A percentile compares a stretch with the other conserved stretches of the same genome.
Evolutionary conservation across 2,329 filamentous ascomycete species (phyloP).

Genomic region (Cladosporium sp.): DNA sequence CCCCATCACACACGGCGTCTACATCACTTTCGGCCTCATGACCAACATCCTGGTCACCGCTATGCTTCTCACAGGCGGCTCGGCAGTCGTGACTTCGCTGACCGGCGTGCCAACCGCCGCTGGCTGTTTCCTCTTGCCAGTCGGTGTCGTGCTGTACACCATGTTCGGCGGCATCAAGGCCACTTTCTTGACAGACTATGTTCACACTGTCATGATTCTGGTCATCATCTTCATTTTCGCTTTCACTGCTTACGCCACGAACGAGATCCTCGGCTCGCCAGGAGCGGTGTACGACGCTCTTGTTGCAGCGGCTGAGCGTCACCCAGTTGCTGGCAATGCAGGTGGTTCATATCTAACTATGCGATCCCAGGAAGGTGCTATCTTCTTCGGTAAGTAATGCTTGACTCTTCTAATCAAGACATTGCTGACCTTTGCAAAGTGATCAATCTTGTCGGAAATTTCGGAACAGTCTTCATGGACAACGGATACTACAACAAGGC

Average conservation of each 20-base stretch:
- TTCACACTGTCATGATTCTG: conserved; percentile 80
- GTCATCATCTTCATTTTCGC: conserved; percentile 84
- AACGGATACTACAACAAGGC: conserved; percentile 83
- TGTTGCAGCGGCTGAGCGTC: conserved; percentile 59
- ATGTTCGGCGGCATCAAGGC: conserved; percentile 74
- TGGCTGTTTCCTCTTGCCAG: conserved; percentile 60
- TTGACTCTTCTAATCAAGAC: neutral
- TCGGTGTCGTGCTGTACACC: conserved; percentile 74
- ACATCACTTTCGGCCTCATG: conserved; percentile 39
- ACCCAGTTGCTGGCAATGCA: conserved; percentile 76
- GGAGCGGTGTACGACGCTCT: conserved; percentile 73
- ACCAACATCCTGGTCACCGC: conserved; percentile 51
- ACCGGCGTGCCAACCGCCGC: conserved; percentile 43
- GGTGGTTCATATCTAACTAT: conserved; percentile 84
- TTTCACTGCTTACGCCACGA: conserved; percentile 75
- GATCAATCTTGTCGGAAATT: conserved; percentile 84
- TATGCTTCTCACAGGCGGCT: conserved; percentile 41
- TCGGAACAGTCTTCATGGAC: conserved; percentile 78
- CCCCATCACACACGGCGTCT: conserved; percentile 34
- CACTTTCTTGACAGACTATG: conserved; percentile 79
- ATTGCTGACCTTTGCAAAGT: conserved; percentile 8
- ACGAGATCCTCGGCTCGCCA: conserved; percentile 68
- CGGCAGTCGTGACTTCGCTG: conserved; percentile 40
- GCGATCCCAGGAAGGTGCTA: conserved; percentile 72
- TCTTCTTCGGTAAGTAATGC: conserved; percentile 66